Evolutionary conservation across 2,329 filamentous ascomycete genomes (phyloP), one percentile per base, ranked within the genome.

Genomic region (Aspergillus flavus): DNA sequence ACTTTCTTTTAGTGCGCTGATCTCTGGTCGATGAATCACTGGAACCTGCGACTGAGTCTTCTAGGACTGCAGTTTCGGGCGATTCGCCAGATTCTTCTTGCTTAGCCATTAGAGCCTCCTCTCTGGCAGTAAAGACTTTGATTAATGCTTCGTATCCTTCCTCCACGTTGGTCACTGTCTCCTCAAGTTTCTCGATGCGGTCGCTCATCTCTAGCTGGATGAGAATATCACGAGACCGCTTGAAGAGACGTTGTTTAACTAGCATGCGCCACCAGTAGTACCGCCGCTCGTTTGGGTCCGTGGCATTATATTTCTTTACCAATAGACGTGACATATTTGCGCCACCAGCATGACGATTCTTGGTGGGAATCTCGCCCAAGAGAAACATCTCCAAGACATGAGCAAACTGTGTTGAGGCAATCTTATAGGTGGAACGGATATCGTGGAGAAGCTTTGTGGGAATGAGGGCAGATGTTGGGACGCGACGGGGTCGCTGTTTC

Each of bases 181-280:
- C 81, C 68, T 89, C 87, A 14, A 90, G 76, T 73, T 86, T 87
- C 64, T 87, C 81, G 0, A 86, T 80, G 21, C 85, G 80, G 62
- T 89, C 87, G 26, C 78, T 77, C 21, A 78, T 74, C 57, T 89
- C 86, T 61, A 89, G 68, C 72, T 89, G 86, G n/a, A 82, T 80
- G 23, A 90, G 77, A 41, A 83, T 75, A 70, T 90, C 87, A 39
- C 81, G 81, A 63, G 88, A 87, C 67, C 85, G 84, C 66, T 85
- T 83, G 74, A 85, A 88, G 19, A 90, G 81, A 21, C 87, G 81
- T 67, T 89, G 84, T 73, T 90, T 90, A 41, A 86, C 81, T 34
- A 88, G 82, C 68, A 89, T 77, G 6, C 87, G 82, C 87, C 87
- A 90, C 78, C 88, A 88, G 74, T 87, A 89, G 75, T 88, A 90